Conservation (phyloP, 2,329 filamentous ascomycete species). For the Cercospora beticola region DNA sequence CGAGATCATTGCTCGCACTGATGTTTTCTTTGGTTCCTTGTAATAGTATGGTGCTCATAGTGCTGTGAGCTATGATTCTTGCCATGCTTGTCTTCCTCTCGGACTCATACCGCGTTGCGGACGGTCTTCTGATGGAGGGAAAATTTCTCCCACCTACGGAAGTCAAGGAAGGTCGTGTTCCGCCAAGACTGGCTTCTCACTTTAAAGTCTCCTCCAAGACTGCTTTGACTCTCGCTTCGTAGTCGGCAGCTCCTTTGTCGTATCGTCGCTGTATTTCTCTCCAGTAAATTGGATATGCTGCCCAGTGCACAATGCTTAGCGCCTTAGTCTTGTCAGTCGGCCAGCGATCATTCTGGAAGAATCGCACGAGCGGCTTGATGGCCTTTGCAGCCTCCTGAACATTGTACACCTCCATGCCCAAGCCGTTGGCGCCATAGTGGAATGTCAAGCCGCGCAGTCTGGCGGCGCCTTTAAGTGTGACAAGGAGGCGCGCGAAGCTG, state of each 20-base stretch:
- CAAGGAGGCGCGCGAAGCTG: neutral
- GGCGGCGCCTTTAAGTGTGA: neutral
- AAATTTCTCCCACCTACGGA: too few species aligned
- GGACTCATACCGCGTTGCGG: too few species aligned
- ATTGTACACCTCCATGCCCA: neutral
- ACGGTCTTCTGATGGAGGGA: too few species aligned
- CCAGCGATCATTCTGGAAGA: neutral
- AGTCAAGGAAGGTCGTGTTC: too few species aligned
- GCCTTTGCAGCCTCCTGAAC: neutral
- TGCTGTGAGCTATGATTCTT: too few species aligned
- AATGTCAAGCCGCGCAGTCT: neutral
- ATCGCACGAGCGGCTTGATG: neutral
- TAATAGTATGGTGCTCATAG: too few species aligned
- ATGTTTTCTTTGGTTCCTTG: too few species aligned
- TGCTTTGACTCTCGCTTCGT: neutral
- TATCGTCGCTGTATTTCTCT: too few species aligned
- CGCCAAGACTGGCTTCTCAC: neutral
- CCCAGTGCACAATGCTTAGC: neutral
- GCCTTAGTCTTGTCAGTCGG: neutral
- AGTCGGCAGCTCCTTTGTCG: neutral
- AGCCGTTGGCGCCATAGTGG: neutral
- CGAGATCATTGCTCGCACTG: too few species aligned
- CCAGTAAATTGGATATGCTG: too few species aligned
- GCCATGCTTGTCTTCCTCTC: too few species aligned
- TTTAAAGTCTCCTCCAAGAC: neutral